Conservation (phyloP, 2,329 filamentous ascomycete genomes). For the Orbilia brochopaga region DNA sequence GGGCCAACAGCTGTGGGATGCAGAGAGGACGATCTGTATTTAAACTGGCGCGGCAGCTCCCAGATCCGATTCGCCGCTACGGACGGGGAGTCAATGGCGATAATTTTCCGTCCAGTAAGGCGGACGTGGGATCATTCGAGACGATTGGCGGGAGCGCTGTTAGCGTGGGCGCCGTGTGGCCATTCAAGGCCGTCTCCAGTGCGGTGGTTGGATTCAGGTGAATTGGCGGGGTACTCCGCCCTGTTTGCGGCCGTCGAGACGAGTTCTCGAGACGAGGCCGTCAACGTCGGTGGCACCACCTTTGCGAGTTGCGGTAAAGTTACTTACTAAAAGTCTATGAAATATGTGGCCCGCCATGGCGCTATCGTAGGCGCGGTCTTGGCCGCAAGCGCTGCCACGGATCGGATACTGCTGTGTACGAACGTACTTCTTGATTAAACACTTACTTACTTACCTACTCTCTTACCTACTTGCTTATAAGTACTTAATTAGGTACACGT, state of each 20-base stretch:
- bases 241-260: slow-evolving; percentile 28
- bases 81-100: slow-evolving; percentile 11
- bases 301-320: too few relatives aligned
- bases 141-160: slow-evolving; percentile 19
- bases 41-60: slow-evolving; percentile 20
- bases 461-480: too few relatives aligned
- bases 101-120: slow-evolving; percentile 47
- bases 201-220: slow-evolving; percentile 14
- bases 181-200: neutral
- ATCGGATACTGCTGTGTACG: too few relatives aligned
- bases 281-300: neutral
- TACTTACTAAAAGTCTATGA: too few relatives aligned
- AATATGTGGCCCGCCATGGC: too few relatives aligned
- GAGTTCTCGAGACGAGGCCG: slow-evolving; percentile 36
- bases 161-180: neutral
- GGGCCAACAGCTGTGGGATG: neutral
- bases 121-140: slow-evolving; percentile 19
- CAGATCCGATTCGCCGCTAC: slow-evolving; percentile 14
- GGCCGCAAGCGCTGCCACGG: too few relatives aligned
- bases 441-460: too few relatives aligned
- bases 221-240: slow-evolving; percentile 3
- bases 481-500: too few relatives aligned
- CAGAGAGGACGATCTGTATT: slow-evolving; percentile 5
- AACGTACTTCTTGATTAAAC: too few relatives aligned
- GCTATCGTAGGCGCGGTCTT: too few relatives aligned